Base-by-base conservation (phyloP, 1,284 basidiomycete genomes). In the Cryptococcus sp. region DNA sequence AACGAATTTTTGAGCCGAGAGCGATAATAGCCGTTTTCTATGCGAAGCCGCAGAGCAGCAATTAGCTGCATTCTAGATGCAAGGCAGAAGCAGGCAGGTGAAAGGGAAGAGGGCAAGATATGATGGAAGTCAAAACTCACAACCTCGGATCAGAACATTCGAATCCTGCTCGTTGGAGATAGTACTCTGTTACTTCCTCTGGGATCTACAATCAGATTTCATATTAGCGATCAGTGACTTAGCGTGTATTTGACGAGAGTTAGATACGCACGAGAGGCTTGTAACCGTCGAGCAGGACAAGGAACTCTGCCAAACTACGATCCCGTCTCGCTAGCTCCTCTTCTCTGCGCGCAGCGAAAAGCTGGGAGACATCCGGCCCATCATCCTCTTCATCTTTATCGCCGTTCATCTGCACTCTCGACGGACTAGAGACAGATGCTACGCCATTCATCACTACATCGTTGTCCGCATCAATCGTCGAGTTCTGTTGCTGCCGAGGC, bases 1-100 rank as follows among this genome's bases (percentile, higher is more conserved):
- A 44, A 99, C 88, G 74, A 99, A 99, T 75, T 99, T 99, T 75
- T 99, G 96, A 0, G 95, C 93, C 1, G 96, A 94, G 29, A 99
- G 84, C 0, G 94, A 94, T 23, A 99, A 82, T 8, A 99, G 84
- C 5, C 95, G 88, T 80, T 96, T 97, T 62, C 92, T 95, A 74
- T 15, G 55, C 55, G 15, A 50, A 60, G 44, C 38, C 41, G 44
- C 46, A 16, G 20, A 22, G 13, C 8, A 34, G 2, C 13, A 34
- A 34, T 34, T 7, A 34, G 29, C 29, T 34, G 13, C 8, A 34
- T 13, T 34, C 41, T 38, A 48, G 45, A 34, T 10, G 8, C 29
- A 10, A 34, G 29, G 29, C 8, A 10, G 29, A 34, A 34, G 29
- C 29, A 34, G 29, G 8, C 8, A 34, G 29, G 29, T 2, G 29